These are phyloP conservation scores for Kandelia obovata DNA, from an alignment of 345 rosid genomes.

Conservation along the genomic window DNA sequence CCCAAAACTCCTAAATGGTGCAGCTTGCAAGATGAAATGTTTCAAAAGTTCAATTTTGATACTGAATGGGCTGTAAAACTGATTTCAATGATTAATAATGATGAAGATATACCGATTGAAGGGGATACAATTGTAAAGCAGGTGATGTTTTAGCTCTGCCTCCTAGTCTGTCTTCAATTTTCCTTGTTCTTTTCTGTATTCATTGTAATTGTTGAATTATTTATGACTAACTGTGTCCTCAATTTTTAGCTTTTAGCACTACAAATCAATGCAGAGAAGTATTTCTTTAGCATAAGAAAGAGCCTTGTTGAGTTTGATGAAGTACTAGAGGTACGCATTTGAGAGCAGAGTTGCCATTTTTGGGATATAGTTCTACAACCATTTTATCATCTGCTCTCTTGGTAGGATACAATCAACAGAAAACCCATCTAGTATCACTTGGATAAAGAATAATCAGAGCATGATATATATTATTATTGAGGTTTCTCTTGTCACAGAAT, in stretches of 20 bases:
- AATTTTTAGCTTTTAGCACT: constrained; percentile 70
- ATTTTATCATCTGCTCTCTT: background rate
- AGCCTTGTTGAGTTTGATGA: constrained; percentile 96
- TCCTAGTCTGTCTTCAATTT: background rate
- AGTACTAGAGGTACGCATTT: constrained; percentile 72
- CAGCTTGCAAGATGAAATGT: constrained; percentile 99
- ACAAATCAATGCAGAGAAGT: constrained; percentile 92
- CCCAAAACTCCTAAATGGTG: background rate
- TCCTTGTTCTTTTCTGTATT: background rate
- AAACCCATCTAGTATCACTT: background rate
- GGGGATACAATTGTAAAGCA: constrained; percentile 81
- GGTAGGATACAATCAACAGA: background rate
- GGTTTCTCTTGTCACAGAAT: background rate
- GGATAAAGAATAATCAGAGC: background rate
- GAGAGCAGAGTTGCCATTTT: constrained; percentile 10
- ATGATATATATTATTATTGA: background rate
- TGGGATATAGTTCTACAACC: background rate
- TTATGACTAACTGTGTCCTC: constrained; percentile 20
- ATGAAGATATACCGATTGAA: constrained; percentile 86
- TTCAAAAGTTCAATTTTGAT: constrained; percentile 90
- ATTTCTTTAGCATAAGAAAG: constrained; percentile 83
- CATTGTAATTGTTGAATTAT: background rate
- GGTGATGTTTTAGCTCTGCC: constrained; percentile 38
- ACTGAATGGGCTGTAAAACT: constrained; percentile 91
- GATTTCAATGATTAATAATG: constrained; percentile 74